Base-by-base conservation (phyloP, 148 eudicot species). In the Rhododendron williamsianum region DNA sequence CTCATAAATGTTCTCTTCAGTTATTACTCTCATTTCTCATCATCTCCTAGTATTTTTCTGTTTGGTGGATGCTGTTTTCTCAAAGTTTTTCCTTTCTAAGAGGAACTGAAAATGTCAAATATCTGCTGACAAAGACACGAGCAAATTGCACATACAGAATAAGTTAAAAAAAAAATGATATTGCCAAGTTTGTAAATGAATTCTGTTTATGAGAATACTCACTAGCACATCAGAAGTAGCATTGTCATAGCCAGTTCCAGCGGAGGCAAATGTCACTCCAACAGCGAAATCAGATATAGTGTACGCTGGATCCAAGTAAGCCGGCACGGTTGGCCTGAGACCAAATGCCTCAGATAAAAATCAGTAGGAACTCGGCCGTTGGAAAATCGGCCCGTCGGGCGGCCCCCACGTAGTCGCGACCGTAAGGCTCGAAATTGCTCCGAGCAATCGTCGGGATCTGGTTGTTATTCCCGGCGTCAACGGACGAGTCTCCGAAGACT, bases 401-500 rank as follows among this genome's bases (percentile, higher is more conserved):
- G 36, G 1, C 91, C 91, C 13, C 87, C 90, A 6, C 25, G 27
- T 86, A 88, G 30, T 91, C 92, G 0, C 92, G 91, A 6, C 92
- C 92, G 12, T 91, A 91, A 2, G 92, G 92, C 56, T 71, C 60
- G 76, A 91, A 91, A 65, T 91, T 89, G 85, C 91, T 89, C 85
- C 84, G 67, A 13, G 85, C 84, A 43, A 91, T 30, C 18, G 92
- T 91, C 6, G 92, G 83, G 25, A 91, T 82, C 71, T 72, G 84
- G 82, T 91, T 91, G 82, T 91, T 91, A 87, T 91, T 91, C 2
- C 92, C 92, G 13, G 91, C 81, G 30, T 91, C 92, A 1, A 91
- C 92, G 4, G 92, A 86, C 3, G 92, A 91, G 87, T 91, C 92
- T 15, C 92, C 92, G 51, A 91, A 91, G 36, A 91, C 92, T 45